Evolutionary conservation across 2,329 filamentous ascomycete genomes (phyloP), one percentile per base, ranked within the genome.

Genomic region (Diplodia sapinea): DNA sequence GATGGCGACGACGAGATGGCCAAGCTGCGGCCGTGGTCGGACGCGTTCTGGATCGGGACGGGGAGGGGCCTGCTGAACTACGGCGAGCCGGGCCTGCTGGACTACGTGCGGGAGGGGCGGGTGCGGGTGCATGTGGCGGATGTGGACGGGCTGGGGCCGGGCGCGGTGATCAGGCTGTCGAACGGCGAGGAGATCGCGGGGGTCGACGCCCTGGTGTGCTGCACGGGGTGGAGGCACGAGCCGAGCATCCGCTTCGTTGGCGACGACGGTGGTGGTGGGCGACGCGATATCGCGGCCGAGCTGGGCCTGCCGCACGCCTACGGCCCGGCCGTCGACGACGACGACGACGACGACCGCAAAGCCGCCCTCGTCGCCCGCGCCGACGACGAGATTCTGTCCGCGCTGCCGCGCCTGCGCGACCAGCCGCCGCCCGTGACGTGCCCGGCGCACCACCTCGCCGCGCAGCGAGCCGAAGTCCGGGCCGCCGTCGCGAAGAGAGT

Each of bases 61-160:
- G 82, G 82, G 0, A 78, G 89, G 33, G 85, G 85, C 49, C 88
- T 90, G 33, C 79, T 88, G 67, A 90, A 89, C 72, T 90, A 88
- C 71, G 81, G 43, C 6, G 13, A 82, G 0, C 82, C 79, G 2
- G 79, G 85, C 70, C 83, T 89, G 71, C 85, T 88, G 72, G 83
- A 86, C 6, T 77, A 87, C 13, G 81, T 91, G 12, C 80, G 79
- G 50, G 74, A 80, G 4, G 85, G 85, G 3, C 80, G 79, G 17
- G 83, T 90, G 49, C 79, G 80, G n/a, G 78, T 90, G 1, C 82
- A 88, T 59, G 74, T 88, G 8, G 82, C 82, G 36, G 85, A 89
- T 56, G 80, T 91, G 4, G 75, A 78, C 2, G 77, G 78, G 26
- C 78, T 90, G 3, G 79, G 17, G 80, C 0, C 72, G 78, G 2